Base-by-base conservation (phyloP, 768 basidiomycete genomes). In the Cantharellus cinnabarinus region DNA sequence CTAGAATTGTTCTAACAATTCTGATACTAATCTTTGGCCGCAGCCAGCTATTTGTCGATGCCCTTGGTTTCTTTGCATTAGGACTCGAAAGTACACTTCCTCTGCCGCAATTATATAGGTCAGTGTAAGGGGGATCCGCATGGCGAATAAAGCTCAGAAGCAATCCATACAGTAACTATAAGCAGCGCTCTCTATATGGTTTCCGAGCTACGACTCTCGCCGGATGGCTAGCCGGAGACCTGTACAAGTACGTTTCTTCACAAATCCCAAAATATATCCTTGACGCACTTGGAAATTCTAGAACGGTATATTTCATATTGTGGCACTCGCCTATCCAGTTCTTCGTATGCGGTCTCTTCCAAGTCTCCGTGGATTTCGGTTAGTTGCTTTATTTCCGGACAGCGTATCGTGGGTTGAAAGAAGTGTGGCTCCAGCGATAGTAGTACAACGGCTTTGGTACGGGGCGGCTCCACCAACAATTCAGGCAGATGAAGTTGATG, bases 21-120 rank as follows among this genome's bases (percentile, higher is more conserved):
- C 67, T 82, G 2, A 82, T 81, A 67, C 75, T 90, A 48, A 84
- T 89, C 61, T 78, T 89, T 57, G 78, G 80, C 20, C 77, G 78
- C 41, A 80, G 76, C 3, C 68, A 77, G 15, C 42, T 76, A 38
- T 90, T 79, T 66, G 70, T 88, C 3, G 70, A 73, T 14, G 68
- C 78, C 3, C 72, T 89, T 29, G 88, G 88, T 0, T 90, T 86
- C 65, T 64, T 85, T 44, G 84, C 88, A 0, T 67, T 90, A 35
- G 88, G 89, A 7, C 71, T 90, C 35, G 88, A 89, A 69, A 89
- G 86, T 63, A 86, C 83, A 2, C 70, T 90, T n/a, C 88, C 88
- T 4, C 77, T 90, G 58, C 88, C 88, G 2, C 88, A 90, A 65
- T 72, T 90, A 44, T 75, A 87, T 60, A 88, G 82, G 88, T 81